Percentiles rank a stretch among this genome's conserved stretches.
Evolutionary conservation across 768 basidiomycete species (phyloP).

Genomic region (Termitomyces sp.): DNA sequence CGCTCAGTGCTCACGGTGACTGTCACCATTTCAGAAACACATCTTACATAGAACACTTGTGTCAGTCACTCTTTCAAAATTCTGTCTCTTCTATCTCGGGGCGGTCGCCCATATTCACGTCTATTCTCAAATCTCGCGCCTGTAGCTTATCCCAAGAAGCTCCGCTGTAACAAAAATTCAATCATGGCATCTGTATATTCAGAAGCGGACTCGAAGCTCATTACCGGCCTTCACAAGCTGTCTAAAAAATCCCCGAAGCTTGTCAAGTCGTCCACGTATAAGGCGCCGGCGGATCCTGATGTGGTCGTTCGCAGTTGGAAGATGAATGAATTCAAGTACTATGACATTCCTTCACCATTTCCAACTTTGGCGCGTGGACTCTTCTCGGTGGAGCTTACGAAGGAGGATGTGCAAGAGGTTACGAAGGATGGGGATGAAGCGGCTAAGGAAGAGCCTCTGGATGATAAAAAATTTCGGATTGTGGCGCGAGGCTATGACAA

Average conservation of each 20-base stretch:
- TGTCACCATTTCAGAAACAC: neutral
- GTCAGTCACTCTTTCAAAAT: conserved; percentile 14
- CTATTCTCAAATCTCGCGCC: conserved; percentile 9
- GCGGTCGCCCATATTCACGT: conserved; percentile 16
- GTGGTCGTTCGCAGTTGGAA: conserved; percentile 84
- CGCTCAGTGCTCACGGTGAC: neutral
- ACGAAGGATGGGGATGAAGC: conserved; percentile 19
- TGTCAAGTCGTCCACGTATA: conserved; percentile 55
- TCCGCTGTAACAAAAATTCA: neutral
- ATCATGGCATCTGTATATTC: conserved; percentile 18
- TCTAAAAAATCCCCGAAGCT: conserved; percentile 62
- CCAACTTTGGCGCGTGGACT: conserved; percentile 94
- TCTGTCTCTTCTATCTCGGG: conserved; percentile 15
- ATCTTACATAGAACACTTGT: neutral
- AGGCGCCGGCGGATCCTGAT: conserved; percentile 53
- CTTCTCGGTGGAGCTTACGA: conserved; percentile 60
- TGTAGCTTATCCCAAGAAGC: neutral
- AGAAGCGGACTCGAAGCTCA: conserved; percentile 55
- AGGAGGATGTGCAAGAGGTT: conserved; percentile 19
- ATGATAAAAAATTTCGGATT: conserved; percentile 50
- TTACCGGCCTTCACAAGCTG: conserved; percentile 50
- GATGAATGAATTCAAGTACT: conserved; percentile 97
- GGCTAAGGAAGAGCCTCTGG: conserved; percentile 1
- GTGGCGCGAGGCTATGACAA: conserved; percentile 95
- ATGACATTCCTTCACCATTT: conserved; percentile 85